Base-by-base conservation (phyloP, 345 rosid species). In the Gossypium sturtianum region DNA sequence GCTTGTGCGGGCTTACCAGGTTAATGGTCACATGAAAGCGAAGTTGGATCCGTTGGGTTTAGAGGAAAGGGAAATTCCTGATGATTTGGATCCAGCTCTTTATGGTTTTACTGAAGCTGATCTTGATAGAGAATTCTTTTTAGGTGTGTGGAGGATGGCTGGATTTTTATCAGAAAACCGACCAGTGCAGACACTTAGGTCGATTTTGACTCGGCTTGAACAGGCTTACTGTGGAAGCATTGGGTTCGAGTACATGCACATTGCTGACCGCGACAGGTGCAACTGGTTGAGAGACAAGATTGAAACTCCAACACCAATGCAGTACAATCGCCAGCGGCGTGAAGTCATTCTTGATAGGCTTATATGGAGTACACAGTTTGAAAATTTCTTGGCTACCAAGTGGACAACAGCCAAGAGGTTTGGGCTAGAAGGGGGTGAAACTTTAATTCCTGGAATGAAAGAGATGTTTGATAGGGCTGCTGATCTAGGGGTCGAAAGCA, bases 351-450 rank as follows among this genome's bases (percentile, higher is more conserved):
- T 89, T 68, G 92, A 91, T 80, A 89, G 97, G 87, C 86, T 91
- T 59, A 83, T 86, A 45, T 91, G 97, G 97, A 89, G 94, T 56
- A 88, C 97, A 2, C 89, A 88, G 74, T 91, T 91, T 86, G 97
- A 91, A 78, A 91, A 91, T 84, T 91, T 91, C 86, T 78, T 91
- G 92, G 97, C 92, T 51, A 77, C 89, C 13, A 91, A 91, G 83
- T 89, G 94, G 97, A 91, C 92, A n/a, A 76, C 97, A 0, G 94
- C 97, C 7, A 91, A 91, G 81, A 82, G 97, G 67, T 89, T 91
- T 79, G 97, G 97, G 72, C 94, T 91, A n/a, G 97, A 91, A 86
- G 97, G 97, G 74, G 92, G 90, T 1, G 97, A 91, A 84, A 89
- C 94, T 77, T 80, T 89, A 84, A 91, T 77, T 34, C 91, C 94